Evolutionary conservation across 495 filamentous ascomycete genomes (phyloP), one percentile per base, ranked within the genome.

Genomic region (Stereocaulon alpinum): DNA sequence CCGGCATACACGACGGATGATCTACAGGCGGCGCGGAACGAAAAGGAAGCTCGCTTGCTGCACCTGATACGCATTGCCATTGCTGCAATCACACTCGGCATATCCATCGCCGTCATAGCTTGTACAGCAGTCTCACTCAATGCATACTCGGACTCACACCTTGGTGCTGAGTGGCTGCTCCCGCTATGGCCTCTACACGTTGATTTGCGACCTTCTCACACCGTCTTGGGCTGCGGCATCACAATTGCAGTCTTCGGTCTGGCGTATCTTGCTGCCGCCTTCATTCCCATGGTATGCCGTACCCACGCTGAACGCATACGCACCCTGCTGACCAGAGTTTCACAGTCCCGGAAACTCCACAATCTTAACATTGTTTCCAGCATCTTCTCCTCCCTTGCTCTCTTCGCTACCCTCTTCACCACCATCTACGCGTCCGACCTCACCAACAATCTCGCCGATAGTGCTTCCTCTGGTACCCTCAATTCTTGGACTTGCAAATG

Each of bases 401-500:
- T 80, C 20, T 65, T 77, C 56, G 66, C 72, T 0, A 63, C 77
- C 17, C 63, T 78, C 11, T 68, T 75, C 18, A 68, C 70, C 17
- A 60, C 76, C 27, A 57, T 74, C 17, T 78, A 78, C 62, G 69
- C 68, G 27, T 72, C 77, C 34, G 72, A 75, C 59, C 70, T 70
- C 10, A 73, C 75, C 0, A 72, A 70, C 9, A 71, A 76, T 18
- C 64, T 67, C 1, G 69, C 71, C 43, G 71, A 73, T 14, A 69
- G 49, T 58, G 69, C 62, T 59, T 43, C 64, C 1, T 69, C 70
- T 20, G 77, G 79, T 56, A 80, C 76, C 11, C 67, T 80, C 17
- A 68, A 75, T 29, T 76, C 72, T 52, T 80, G 78, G 78, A 78
- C 77, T 6, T 80, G 78, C 67, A 79, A 77, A 62, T 79, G 76